Percentiles rank a stretch among this genome's conserved stretches.
These are phyloP conservation scores for Oryza officinalis DNA, from an alignment of 176 grass and related monocot species.

Conservation along the genomic window DNA sequence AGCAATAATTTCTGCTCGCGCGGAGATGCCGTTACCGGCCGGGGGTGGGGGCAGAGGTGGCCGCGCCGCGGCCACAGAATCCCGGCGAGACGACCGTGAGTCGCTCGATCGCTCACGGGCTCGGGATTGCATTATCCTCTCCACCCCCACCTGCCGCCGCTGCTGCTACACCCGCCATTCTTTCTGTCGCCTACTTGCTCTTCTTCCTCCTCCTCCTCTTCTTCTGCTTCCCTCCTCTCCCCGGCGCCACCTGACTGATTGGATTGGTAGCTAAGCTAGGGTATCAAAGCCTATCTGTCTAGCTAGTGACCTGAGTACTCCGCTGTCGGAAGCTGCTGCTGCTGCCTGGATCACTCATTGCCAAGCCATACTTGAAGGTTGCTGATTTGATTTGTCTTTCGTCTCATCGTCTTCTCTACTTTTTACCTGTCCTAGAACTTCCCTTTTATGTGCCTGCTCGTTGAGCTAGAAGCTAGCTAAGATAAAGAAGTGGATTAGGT, in stretches of 20 bases:
- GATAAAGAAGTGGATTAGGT: not conserved
- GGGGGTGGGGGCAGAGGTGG: not conserved
- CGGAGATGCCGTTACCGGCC: slow-evolving; percentile 18
- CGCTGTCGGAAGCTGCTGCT: not conserved
- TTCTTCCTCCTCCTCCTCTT: not conserved
- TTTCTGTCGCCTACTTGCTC: not conserved
- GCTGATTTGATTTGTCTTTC: not conserved
- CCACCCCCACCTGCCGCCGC: not conserved
- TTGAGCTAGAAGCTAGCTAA: not conserved
- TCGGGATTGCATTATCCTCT: slow-evolving; percentile 53
- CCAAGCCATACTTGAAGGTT: not conserved
- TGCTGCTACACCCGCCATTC: slow-evolving; percentile 37
- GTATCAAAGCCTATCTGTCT: not conserved
- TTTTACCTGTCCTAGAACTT: not conserved
- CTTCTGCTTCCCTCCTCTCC: not conserved
- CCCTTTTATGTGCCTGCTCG: slow-evolving; percentile 9
- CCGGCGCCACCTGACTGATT: not conserved
- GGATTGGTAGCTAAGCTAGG: not conserved
- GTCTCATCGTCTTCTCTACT: not conserved
- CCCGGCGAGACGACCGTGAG: slow-evolving; percentile 40
- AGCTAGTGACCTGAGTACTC: not conserved
- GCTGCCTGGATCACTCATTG: not conserved
- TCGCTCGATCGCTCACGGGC: slow-evolving; percentile 38
- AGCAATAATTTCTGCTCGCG: not conserved
- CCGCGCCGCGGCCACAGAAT: slow-evolving; percentile 30